Evolutionary conservation across 1,284 basidiomycete genomes (phyloP).

Genomic region (Rhodotorula sp.): DNA sequence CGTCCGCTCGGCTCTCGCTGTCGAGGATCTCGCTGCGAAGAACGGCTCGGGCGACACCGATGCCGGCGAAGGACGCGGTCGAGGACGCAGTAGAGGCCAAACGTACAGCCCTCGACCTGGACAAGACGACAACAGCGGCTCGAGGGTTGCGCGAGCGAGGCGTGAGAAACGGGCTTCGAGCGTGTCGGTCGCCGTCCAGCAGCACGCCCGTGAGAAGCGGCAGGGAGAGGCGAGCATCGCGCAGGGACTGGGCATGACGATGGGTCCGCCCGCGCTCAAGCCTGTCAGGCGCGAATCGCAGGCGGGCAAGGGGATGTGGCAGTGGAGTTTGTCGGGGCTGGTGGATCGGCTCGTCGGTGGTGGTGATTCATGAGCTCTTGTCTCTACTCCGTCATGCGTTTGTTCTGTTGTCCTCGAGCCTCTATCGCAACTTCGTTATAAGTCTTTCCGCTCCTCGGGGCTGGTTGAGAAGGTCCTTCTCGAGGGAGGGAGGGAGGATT

Average conservation of each 20-base stretch:
- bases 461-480: too few relatives aligned
- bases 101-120: background rate
- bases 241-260: conserved; percentile 17
- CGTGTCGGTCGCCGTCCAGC: background rate
- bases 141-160: conserved; percentile 8
- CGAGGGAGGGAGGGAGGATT: too few relatives aligned
- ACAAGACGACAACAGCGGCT: conserved; percentile 2
- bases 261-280: conserved; percentile 9
- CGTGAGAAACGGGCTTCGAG: background rate
- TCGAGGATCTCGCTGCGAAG: background rate
- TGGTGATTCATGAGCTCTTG: background rate
- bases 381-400: too few relatives aligned
- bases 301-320: background rate
- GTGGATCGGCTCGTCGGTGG: conserved; percentile 10
- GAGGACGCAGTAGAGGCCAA: background rate
- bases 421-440: too few relatives aligned
- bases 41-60: background rate
- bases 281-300: too few relatives aligned
- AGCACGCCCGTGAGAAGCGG: background rate
- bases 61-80: background rate
- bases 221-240: background rate
- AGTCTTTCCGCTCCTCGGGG: too few relatives aligned
- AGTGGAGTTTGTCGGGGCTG: conserved; percentile 7
- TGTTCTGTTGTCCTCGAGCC: too few relatives aligned
- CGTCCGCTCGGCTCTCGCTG: background rate